Conservation (phyloP, 2,329 filamentous ascomycete genomes). For the Monascus ruber region DNA sequence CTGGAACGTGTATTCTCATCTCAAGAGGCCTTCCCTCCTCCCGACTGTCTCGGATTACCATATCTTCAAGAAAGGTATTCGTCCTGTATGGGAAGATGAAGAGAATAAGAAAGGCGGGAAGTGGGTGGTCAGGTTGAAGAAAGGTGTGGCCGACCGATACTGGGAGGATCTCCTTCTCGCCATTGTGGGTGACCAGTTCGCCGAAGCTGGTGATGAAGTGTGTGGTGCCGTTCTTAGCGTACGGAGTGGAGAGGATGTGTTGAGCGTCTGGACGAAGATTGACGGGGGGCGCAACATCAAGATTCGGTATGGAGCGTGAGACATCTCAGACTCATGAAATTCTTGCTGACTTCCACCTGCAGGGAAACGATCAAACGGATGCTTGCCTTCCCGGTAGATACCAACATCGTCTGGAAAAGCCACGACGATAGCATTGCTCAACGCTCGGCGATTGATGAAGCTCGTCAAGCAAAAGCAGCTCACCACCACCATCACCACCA, state of each 20-base stretch:
- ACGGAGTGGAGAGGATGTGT: conserved; percentile 87
- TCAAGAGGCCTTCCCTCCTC: conserved; percentile 77
- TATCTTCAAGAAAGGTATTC: conserved; percentile 91
- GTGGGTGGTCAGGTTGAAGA: conserved; percentile 94
- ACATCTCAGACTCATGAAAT: not conserved
- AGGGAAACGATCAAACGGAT: conserved; percentile 92
- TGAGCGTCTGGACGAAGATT: conserved; percentile 95
- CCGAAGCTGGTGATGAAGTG: conserved; percentile 83
- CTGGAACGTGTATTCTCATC: conserved; percentile 75
- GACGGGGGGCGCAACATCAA: conserved; percentile 90
- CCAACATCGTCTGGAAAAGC: conserved; percentile 86
- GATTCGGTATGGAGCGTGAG: conserved; percentile 58
- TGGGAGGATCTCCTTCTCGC: conserved; percentile 92
- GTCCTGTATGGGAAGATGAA: conserved; percentile 97
- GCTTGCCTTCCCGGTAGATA: conserved; percentile 75
- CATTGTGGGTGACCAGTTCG: conserved; percentile 87
- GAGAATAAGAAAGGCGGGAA: conserved; percentile 94
- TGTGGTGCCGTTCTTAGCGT: conserved; percentile 93
- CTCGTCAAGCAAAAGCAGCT: conserved; percentile 67
- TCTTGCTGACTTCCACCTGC: conserved; percentile 15
- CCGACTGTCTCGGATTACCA: conserved; percentile 96
- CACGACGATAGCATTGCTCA: conserved; percentile 95
- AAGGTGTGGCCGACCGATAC: conserved; percentile 90
- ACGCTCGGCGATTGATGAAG: conserved; percentile 79
- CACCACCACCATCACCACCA: conserved; percentile 20